Evolutionary conservation across 2,329 filamentous ascomycete species (phyloP).

Genomic region (Ophiostoma australiae): DNA sequence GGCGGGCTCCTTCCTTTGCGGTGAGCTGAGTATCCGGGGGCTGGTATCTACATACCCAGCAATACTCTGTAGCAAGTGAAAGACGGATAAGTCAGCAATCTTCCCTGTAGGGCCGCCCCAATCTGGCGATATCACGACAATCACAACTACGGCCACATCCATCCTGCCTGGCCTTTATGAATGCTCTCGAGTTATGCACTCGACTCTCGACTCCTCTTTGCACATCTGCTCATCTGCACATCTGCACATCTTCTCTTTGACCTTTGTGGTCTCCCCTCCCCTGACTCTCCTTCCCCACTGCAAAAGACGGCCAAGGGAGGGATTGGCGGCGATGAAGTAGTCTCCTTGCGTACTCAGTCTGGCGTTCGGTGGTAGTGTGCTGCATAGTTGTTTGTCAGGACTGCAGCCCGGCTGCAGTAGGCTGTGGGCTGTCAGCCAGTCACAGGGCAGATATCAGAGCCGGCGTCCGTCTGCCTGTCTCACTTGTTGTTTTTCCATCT

Average conservation of each 20-base stretch:
- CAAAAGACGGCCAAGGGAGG: not conserved
- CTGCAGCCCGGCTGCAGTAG: not conserved
- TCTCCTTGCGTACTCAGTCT: not conserved
- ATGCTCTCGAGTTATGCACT: not conserved
- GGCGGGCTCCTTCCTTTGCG: not conserved
- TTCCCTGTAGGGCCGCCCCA: not conserved
- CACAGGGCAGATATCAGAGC: not conserved
- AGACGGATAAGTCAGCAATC: not conserved
- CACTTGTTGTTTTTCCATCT: not conserved
- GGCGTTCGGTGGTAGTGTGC: not conserved
- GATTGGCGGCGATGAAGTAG: not conserved
- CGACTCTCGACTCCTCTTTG: not conserved
- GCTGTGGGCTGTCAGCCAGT: not conserved
- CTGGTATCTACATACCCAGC: not conserved
- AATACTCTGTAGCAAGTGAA: not conserved
- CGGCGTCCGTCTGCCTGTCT: not conserved
- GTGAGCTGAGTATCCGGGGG: not conserved
- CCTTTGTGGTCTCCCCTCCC: not conserved
- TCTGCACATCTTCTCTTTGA: not conserved
- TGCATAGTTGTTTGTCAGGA: not conserved
- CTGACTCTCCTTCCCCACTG: conserved; percentile 1
- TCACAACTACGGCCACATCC: not conserved
- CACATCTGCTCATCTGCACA: conserved; percentile 3
- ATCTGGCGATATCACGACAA: not conserved
- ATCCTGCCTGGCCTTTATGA: not conserved